These are phyloP conservation scores for Xylaria venustula DNA, from an alignment of 495 filamentous ascomycete genomes.

Conservation along the genomic window DNA sequence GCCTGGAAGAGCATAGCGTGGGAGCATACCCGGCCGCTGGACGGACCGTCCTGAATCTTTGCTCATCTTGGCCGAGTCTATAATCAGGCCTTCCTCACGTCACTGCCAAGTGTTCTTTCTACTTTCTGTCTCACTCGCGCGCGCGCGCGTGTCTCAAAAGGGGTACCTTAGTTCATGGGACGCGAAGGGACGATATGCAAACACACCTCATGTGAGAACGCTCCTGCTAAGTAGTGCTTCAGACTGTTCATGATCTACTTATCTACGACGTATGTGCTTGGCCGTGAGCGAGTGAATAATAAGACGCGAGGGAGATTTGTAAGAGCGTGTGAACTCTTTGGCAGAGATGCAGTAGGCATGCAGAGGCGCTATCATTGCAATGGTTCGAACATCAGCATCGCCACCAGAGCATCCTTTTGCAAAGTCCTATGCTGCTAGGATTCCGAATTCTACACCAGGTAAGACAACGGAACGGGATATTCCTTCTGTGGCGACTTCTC, in stretches of 20 bases:
- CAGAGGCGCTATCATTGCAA: too few relatives aligned
- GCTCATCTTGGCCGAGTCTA: slow-evolving; percentile 7
- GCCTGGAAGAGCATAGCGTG: slow-evolving; percentile 9
- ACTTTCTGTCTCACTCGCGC: neutral
- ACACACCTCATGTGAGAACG: too few relatives aligned
- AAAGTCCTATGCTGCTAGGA: neutral
- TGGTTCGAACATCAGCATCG: neutral
- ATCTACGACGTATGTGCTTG: too few relatives aligned
- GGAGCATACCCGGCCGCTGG: neutral
- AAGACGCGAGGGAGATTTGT: too few relatives aligned
- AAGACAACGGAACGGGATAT: slow-evolving; percentile 7
- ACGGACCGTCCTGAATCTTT: slow-evolving; percentile 1
- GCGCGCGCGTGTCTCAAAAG: too few relatives aligned
- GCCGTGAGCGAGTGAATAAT: too few relatives aligned
- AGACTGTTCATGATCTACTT: too few relatives aligned
- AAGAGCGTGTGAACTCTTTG: too few relatives aligned
- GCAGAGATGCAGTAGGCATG: too few relatives aligned
- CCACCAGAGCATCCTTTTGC: neutral
- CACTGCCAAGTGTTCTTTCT: neutral
- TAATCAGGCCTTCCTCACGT: slow-evolving; percentile 5
- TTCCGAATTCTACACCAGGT: neutral
- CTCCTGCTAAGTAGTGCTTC: too few relatives aligned
- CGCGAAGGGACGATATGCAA: too few relatives aligned
- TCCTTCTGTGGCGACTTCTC: slow-evolving; percentile 7
- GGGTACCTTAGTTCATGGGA: too few relatives aligned